Evolutionary conservation across 192 early-diverging fungal genomes (phyloP).

Genomic region (Linnemannia hyalina): DNA sequence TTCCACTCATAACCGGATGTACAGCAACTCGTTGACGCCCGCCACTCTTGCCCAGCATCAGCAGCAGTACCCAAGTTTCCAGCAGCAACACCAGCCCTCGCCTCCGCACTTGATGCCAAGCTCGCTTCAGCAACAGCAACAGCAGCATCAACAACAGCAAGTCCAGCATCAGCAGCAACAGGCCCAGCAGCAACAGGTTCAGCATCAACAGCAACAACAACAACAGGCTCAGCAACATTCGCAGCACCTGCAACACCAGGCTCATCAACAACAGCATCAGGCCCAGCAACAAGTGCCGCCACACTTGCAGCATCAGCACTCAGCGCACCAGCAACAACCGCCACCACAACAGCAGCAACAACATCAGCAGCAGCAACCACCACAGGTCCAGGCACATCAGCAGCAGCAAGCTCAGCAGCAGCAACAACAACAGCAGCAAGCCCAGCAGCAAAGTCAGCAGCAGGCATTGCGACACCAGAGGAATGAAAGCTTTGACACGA

Average conservation of each 20-base stretch:
- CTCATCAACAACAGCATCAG: conserved; percentile 20
- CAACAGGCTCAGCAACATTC: conserved; percentile 22
- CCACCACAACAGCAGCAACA: conserved; percentile 14
- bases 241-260: conserved; percentile 25
- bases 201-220: conserved; percentile 32
- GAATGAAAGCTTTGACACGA: conserved; percentile 33
- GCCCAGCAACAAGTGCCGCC: conserved; percentile 10
- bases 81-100: conserved; percentile 46
- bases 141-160: conserved; percentile 30
- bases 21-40: conserved; percentile 38
- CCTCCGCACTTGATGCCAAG: conserved; percentile 36
- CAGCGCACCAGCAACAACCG: conserved; percentile 21
- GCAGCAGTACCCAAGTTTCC: conserved; percentile 54
- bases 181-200: conserved; percentile 14
- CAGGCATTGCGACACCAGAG: conserved; percentile 31
- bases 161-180: conserved; percentile 18
- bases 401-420: conserved; percentile 11
- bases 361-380: not conserved
- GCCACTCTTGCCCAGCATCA: conserved; percentile 46
- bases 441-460: conserved; percentile 24
- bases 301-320: conserved; percentile 13
- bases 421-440: conserved; percentile 26
- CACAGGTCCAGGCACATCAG: conserved; percentile 10
- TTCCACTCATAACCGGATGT: conserved; percentile 35
- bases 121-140: conserved; percentile 31